phyloP scores from a whole-genome alignment of 2,329 filamentous ascomycete species.

The Cryphonectria naterciae region DNA sequence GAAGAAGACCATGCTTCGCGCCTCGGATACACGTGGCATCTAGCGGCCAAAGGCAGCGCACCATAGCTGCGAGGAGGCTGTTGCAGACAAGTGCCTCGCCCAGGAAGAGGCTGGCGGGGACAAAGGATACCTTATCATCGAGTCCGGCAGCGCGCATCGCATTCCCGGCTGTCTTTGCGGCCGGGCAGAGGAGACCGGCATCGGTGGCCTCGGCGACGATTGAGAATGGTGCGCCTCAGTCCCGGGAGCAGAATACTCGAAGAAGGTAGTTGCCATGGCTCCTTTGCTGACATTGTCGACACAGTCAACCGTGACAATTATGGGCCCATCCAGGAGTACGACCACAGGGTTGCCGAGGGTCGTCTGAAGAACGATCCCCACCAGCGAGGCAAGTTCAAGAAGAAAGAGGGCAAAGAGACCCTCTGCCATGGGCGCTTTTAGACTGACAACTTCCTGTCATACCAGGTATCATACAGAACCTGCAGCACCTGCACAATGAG shows the following conservation, averaged over 20 bases:
- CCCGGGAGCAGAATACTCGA: background rate
- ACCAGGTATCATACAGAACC: slow-evolving; percentile 80
- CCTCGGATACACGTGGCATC: slow-evolving; percentile 14
- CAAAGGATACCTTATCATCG: background rate
- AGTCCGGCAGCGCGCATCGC: slow-evolving; percentile 25
- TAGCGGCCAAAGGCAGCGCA: slow-evolving; percentile 16
- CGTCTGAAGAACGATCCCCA: slow-evolving; percentile 84
- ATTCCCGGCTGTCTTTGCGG: slow-evolving; percentile 27
- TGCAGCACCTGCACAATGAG: slow-evolving; percentile 88
- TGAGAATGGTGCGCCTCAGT: slow-evolving; percentile 29
- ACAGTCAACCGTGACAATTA: slow-evolving; percentile 42
- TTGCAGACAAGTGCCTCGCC: slow-evolving; percentile 14
- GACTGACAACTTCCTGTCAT: slow-evolving; percentile 26
- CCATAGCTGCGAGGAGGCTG: slow-evolving; percentile 11
- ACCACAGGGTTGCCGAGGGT: slow-evolving; percentile 75
- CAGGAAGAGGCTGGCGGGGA: background rate
- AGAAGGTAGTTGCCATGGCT: background rate
- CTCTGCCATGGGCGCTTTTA: slow-evolving; percentile 6
- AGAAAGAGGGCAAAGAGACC: background rate
- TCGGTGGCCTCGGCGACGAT: slow-evolving; percentile 31
- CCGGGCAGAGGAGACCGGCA: slow-evolving; percentile 29
- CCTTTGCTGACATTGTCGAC: slow-evolving; percentile 6
- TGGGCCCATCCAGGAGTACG: slow-evolving; percentile 88
- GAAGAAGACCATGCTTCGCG: slow-evolving; percentile 10
- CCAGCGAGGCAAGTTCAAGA: slow-evolving; percentile 70